Percentiles rank a stretch among this genome's conserved stretches.
phyloP scores from a whole-genome alignment of 2,329 filamentous ascomycete genomes.

The Ophiostoma triangulosporum region DNA sequence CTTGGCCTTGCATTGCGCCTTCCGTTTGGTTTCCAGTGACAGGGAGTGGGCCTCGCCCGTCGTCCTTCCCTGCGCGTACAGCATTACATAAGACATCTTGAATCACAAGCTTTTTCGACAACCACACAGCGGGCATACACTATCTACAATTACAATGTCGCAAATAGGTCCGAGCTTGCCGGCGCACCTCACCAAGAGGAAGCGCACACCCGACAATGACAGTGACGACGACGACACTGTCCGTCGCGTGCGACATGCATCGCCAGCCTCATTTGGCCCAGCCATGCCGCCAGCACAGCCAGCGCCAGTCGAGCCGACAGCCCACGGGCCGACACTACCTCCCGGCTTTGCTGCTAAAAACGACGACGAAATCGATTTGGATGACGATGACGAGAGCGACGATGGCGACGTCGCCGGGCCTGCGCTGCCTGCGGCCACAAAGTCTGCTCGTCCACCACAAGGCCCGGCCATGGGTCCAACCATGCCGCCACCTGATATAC shows the following conservation, averaged over 20 bases:
- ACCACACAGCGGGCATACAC: not conserved
- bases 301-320: not conserved
- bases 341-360: constrained; percentile 17
- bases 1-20: not conserved
- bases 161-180: constrained; percentile 59
- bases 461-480: constrained; percentile 13
- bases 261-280: constrained; percentile 23
- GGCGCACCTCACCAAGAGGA: constrained; percentile 51
- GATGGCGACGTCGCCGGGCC: constrained; percentile 12
- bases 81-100: not conserved
- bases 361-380: constrained; percentile 28
- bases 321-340: constrained; percentile 16
- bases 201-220: constrained; percentile 36
- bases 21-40: not conserved
- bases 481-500: constrained; percentile 9
- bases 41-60: not conserved
- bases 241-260: constrained; percentile 6
- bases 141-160: constrained; percentile 37
- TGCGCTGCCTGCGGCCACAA: not conserved
- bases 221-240: constrained; percentile 20
- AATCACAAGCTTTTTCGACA: not conserved
- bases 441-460: not conserved
- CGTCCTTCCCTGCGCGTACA: not conserved
- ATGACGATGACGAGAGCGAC: constrained; percentile 21
- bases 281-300: constrained; percentile 11